Percentiles rank a stretch among this genome's conserved stretches.
Conservation (phyloP, 495 filamentous ascomycete genomes). For the Neurospora hispaniola region DNA sequence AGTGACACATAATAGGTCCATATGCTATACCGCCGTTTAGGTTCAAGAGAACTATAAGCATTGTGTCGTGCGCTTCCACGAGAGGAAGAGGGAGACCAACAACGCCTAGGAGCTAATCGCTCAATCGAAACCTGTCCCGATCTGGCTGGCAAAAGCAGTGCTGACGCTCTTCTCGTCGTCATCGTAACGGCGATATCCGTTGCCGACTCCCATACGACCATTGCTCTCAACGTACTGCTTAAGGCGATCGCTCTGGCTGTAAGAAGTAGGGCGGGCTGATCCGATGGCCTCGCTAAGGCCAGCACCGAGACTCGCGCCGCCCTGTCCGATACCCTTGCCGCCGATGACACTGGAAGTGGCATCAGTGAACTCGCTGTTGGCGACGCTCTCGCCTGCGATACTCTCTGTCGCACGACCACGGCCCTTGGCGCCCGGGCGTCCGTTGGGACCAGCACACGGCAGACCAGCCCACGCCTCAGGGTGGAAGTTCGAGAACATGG, state of each 20-base stretch:
- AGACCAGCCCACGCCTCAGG: constrained; percentile 81
- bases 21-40: not conserved
- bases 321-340: constrained; percentile 53
- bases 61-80: not conserved
- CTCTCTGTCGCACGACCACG: constrained; percentile 59
- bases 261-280: constrained; percentile 31
- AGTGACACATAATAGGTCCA: not conserved
- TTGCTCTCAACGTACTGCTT: constrained; percentile 86
- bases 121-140: constrained; percentile 84
- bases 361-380: constrained; percentile 80
- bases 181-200: constrained; percentile 74
- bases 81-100: not conserved
- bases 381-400: constrained; percentile 81
- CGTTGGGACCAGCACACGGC: constrained; percentile 52
- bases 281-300: constrained; percentile 60
- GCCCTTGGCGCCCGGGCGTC: constrained; percentile 36
- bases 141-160: constrained; percentile 91
- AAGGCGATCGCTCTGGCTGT: constrained; percentile 48
- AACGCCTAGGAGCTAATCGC: constrained; percentile 8
- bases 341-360: constrained; percentile 64
- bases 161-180: constrained; percentile 93
- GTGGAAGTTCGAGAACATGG: constrained; percentile 89
- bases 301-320: constrained; percentile 70
- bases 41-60: not conserved
- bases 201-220: constrained; percentile 46